A percentile compares a stretch with the other conserved stretches of the same genome.
Conservation (phyloP, 768 basidiomycete genomes). For the Lactifluus echinatus region DNA sequence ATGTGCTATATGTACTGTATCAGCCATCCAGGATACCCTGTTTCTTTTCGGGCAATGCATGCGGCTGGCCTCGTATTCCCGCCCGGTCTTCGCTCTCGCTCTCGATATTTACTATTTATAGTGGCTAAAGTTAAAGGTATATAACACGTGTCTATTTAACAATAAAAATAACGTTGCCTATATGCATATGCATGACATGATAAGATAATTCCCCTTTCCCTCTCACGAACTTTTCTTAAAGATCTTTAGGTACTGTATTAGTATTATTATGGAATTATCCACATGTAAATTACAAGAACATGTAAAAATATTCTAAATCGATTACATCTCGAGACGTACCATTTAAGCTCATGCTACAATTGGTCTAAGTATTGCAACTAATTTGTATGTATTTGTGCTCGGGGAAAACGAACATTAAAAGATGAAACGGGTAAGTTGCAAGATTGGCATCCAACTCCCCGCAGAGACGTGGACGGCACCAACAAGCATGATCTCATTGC, state of each 20-base stretch:
- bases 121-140: too few relatives aligned
- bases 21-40: background rate
- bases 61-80: too few relatives aligned
- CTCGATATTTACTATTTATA: too few relatives aligned
- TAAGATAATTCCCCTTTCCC: too few relatives aligned
- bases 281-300: background rate
- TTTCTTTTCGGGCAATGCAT: background rate
- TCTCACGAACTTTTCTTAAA: too few relatives aligned
- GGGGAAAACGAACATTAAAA: background rate
- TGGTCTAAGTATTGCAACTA: background rate
- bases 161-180: too few relatives aligned
- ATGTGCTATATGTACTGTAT: background rate
- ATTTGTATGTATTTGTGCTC: background rate
- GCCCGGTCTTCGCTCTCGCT: too few relatives aligned
- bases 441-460: slow-evolving; percentile 11
- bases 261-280: background rate
- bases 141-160: too few relatives aligned
- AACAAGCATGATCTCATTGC: background rate
- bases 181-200: too few relatives aligned
- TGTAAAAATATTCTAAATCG: background rate
- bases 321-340: background rate
- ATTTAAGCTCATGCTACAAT: background rate
- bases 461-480: slow-evolving; percentile 6
- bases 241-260: too few relatives aligned
- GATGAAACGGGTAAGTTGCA: slow-evolving; percentile 7